These are phyloP conservation scores for Stephania yunnanensis DNA, from an alignment of 164 flowering plant genomes.

Conservation along the genomic window DNA sequence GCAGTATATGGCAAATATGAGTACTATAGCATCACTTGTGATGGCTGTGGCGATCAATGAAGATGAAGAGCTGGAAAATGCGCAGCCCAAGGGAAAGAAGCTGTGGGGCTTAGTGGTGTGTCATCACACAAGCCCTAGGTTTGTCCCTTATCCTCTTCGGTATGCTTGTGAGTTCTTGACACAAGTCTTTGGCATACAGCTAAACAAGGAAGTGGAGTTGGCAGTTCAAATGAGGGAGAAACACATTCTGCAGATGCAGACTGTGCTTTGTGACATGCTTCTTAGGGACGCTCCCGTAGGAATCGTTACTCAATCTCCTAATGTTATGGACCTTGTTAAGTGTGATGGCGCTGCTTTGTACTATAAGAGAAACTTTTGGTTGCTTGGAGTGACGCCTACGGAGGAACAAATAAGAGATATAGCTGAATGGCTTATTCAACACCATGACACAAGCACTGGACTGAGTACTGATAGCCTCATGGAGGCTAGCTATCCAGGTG, in stretches of 20 bases:
- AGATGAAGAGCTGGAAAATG: conserved; percentile 31
- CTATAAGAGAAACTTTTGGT: conserved; percentile 43
- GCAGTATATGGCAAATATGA: conserved; percentile 76
- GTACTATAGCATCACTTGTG: conserved; percentile 72
- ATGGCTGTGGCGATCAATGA: conserved; percentile 65
- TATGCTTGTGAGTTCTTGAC: conserved; percentile 77
- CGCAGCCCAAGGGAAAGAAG: conserved; percentile 38
- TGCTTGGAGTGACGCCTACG: conserved; percentile 65
- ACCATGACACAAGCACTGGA: conserved; percentile 47
- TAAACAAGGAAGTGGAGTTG: conserved; percentile 66
- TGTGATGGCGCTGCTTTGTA: conserved; percentile 81
- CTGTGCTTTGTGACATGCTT: conserved; percentile 77
- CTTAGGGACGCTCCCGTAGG: conserved; percentile 65
- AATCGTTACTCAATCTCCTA: conserved; percentile 63
- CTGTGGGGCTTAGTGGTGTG: conserved; percentile 83
- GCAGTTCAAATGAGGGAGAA: conserved; percentile 63
- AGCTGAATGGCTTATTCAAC: conserved; percentile 49
- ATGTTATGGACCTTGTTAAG: conserved; percentile 70
- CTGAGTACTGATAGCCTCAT: conserved; percentile 71
- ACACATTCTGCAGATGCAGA: conserved; percentile 54
- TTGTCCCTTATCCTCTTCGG: conserved; percentile 63
- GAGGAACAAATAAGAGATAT: conserved; percentile 57
- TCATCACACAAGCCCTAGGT: conserved; percentile 66
- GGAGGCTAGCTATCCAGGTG: conserved; percentile 71
- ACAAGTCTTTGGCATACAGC: conserved; percentile 62